These are phyloP conservation scores for Rhodotorula glutinis DNA, from an alignment of 1,284 basidiomycete species.

Conservation along the genomic window DNA sequence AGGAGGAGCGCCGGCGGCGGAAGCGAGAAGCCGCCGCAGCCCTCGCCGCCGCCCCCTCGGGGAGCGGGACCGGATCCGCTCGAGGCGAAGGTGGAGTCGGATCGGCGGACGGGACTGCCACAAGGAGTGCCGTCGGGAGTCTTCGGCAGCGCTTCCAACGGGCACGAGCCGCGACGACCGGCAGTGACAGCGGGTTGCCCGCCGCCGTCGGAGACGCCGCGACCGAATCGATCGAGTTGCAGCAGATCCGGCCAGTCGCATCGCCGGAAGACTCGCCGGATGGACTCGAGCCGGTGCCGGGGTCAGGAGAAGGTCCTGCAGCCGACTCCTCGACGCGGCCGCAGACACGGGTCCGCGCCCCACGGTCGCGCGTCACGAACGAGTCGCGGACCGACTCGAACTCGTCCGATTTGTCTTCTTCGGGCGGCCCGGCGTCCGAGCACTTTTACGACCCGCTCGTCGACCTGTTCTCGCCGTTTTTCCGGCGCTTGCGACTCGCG, in stretches of 20 bases:
- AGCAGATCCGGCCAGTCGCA: constrained; percentile 4
- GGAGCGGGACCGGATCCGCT: background rate
- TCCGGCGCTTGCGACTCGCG: constrained; percentile 31
- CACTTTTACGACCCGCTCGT: constrained; percentile 16
- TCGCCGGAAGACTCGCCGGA: no score
- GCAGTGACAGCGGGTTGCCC: background rate
- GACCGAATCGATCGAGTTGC: constrained; percentile 30
- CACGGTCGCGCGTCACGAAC: background rate
- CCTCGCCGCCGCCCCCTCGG: background rate
- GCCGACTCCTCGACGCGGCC: no score
- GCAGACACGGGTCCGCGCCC: background rate
- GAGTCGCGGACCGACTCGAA: constrained; percentile 18
- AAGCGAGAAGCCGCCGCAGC: constrained; percentile 21
- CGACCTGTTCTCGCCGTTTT: constrained; percentile 28
- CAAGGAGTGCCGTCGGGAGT: constrained; percentile 6
- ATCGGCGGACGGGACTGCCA: background rate
- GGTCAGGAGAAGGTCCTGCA: no score
- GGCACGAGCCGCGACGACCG: background rate
- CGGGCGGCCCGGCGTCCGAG: constrained; percentile 17
- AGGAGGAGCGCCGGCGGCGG: constrained; percentile 16
- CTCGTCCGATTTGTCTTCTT: constrained; percentile 21
- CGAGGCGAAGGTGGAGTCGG: background rate
- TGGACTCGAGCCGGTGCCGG: no score
- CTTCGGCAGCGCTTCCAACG: constrained; percentile 16
- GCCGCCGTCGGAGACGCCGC: background rate